Evolutionary conservation across 2,329 filamentous ascomycete species (phyloP), one percentile per base, ranked within the genome.

Genomic region (Trichoderma afroharzianum): DNA sequence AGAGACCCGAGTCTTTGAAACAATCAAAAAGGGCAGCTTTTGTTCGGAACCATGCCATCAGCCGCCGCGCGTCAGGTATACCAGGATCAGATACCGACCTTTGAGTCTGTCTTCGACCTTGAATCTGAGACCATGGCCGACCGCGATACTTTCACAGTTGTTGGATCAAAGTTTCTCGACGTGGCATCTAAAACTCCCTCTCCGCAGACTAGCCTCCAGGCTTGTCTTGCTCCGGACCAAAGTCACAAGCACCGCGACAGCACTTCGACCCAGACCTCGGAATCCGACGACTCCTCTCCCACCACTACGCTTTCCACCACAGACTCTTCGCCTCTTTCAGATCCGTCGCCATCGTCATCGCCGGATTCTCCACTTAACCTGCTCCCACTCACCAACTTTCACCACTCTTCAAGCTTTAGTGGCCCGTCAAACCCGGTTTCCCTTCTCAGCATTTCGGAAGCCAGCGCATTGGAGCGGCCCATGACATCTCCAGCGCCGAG

Each of bases 261-360:
- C 82, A 91, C 89, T n/a, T 95, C 91, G 8, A 93, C 92, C 3
- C 91, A 92, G 74, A 87, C 87, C 69, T 93, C 92, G 18, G 93
- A 93, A 74, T 98, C 96, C 1, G 93, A 93, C 55, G 95, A 97
- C 78, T 97, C 95, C 26, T 98, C 95, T 9, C 96, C 96, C 1
- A 98, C 95, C 8, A 98, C 95, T 4, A 97, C 95, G 2, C 88
- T 96, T 63, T 97, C 94, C 6, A 97, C 94, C 24, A 93, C 95
- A 74, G 95, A 97, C 82, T 97, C 95, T 6, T 95, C 94, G 9
- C 93, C 94, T 33, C 87, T 96, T 63, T 95, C 95, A 33, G 95
- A 98, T 77, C 92, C 93, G 8, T 98, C 95, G 6, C 94, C 96
- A 3, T 95, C 92, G 67, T 94, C 95, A 26, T 98, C 95, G 1